Conservation (phyloP, 148 eudicot species). For the Rheum nobile region DNA sequence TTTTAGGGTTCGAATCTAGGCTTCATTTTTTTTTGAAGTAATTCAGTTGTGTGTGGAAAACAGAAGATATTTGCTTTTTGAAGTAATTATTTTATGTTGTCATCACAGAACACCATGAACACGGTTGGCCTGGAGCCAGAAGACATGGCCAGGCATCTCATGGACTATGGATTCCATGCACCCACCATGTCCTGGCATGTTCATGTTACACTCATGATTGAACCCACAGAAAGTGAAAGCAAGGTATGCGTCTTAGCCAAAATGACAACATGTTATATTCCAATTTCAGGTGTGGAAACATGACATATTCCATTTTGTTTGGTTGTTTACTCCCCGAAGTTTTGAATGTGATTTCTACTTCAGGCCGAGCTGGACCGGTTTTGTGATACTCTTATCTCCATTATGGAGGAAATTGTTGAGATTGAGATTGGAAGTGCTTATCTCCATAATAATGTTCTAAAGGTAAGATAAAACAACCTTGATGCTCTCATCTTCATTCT, state of each 20-base stretch:
- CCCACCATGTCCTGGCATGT: slow-evolving; percentile 99
- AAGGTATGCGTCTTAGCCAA: slow-evolving; percentile 34
- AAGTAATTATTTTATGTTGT: slow-evolving; percentile 9
- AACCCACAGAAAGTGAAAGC: slow-evolving; percentile 99
- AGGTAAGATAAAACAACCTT: slow-evolving; percentile 28
- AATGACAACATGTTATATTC: no score
- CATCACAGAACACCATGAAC: slow-evolving; percentile 42
- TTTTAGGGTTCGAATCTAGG: no score
- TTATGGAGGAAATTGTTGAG: slow-evolving; percentile 79
- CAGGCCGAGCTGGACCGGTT: slow-evolving; percentile 95
- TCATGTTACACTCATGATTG: slow-evolving; percentile 98
- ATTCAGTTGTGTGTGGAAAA: no score
- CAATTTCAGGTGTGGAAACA: no score
- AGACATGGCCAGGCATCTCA: slow-evolving; percentile 94
- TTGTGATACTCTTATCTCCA: slow-evolving; percentile 91
- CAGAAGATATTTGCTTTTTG: no score
- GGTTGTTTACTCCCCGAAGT: neutral
- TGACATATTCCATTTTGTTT: no score
- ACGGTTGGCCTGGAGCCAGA: slow-evolving; percentile 97
- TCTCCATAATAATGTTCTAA: slow-evolving; percentile 75
- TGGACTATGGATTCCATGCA: slow-evolving; percentile 96
- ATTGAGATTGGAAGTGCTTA: slow-evolving; percentile 90
- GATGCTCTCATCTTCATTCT: no score
- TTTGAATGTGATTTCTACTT: slow-evolving; percentile 10
- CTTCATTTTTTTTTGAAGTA: no score